phyloP scores from a whole-genome alignment of 139 green algal species.

The Desmodesmus armatus region DNA sequence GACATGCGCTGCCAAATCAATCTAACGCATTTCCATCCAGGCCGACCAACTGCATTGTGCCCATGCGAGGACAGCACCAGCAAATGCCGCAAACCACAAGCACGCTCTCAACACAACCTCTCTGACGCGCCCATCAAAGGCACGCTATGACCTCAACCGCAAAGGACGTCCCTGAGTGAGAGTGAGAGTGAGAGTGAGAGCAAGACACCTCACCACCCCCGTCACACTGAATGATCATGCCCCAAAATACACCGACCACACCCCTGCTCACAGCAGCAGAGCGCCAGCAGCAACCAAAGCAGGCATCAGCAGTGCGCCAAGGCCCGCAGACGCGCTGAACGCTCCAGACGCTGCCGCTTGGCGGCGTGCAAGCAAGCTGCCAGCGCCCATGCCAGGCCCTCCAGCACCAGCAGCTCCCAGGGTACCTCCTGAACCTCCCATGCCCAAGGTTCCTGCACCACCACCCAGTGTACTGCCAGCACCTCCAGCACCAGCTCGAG shows the following conservation, averaged over 20 bases:
- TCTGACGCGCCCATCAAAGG: too few species aligned
- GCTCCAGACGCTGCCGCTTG: conserved; percentile 8
- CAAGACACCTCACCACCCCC: too few species aligned
- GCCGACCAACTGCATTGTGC: too few species aligned
- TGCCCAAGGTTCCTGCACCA: not conserved
- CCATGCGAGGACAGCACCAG: too few species aligned
- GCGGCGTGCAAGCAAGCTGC: not conserved
- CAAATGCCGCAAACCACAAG: too few species aligned
- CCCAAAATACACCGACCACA: not conserved
- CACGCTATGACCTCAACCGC: too few species aligned
- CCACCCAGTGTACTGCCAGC: conserved; percentile 6
- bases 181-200: too few species aligned
- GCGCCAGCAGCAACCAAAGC: not conserved
- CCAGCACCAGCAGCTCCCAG: not conserved
- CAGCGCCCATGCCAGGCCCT: not conserved
- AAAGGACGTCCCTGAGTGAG: too few species aligned
- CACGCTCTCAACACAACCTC: too few species aligned
- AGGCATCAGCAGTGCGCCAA: not conserved
- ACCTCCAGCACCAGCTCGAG: not conserved
- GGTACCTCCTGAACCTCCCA: not conserved
- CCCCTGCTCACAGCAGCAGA: not conserved
- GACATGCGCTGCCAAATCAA: too few species aligned
- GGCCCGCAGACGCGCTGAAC: not conserved
- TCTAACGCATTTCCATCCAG: too few species aligned
- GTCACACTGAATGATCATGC: not conserved